Evolutionary conservation across 2,329 filamentous ascomycete genomes (phyloP).

Genomic region (Chalara sp.): DNA sequence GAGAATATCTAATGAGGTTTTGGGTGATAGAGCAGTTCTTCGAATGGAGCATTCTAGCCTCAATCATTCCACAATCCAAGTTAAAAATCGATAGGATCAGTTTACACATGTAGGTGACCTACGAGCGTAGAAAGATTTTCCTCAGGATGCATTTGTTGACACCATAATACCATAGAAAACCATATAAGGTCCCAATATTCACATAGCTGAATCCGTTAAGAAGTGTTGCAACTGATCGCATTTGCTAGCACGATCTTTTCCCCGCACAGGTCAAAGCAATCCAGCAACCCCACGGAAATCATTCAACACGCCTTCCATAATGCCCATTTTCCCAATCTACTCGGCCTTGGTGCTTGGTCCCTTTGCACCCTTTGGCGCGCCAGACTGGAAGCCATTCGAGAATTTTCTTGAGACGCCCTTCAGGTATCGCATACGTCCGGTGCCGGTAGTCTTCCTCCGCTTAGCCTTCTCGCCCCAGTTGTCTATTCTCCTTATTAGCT

Average conservation of each 20-base stretch:
- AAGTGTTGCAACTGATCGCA: constrained; percentile 22
- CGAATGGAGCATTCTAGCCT: too few relatives aligned
- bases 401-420: constrained; percentile 89
- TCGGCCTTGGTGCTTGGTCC: constrained; percentile 42
- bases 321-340: constrained; percentile 21
- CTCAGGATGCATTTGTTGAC: too few relatives aligned
- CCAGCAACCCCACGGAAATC: constrained; percentile 28
- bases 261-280: constrained; percentile 22
- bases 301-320: constrained; percentile 26
- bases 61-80: too few relatives aligned
- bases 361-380: constrained; percentile 76
- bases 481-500: constrained; percentile 68
- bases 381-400: constrained; percentile 96
- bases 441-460: constrained; percentile 98
- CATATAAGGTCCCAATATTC: too few relatives aligned
- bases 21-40: too few relatives aligned
- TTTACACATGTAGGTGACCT: too few relatives aligned
- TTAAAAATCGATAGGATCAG: too few relatives aligned
- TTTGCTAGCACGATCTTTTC: constrained; percentile 26
- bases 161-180: too few relatives aligned
- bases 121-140: too few relatives aligned
- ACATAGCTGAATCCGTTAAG: too few relatives aligned
- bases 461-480: constrained; percentile 99
- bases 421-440: constrained; percentile 92
- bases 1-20: too few relatives aligned